Percentiles rank a stretch among this genome's conserved stretches.
Conservation (phyloP, 2,329 filamentous ascomycete species). For the Ophiosphaerella narmari region DNA sequence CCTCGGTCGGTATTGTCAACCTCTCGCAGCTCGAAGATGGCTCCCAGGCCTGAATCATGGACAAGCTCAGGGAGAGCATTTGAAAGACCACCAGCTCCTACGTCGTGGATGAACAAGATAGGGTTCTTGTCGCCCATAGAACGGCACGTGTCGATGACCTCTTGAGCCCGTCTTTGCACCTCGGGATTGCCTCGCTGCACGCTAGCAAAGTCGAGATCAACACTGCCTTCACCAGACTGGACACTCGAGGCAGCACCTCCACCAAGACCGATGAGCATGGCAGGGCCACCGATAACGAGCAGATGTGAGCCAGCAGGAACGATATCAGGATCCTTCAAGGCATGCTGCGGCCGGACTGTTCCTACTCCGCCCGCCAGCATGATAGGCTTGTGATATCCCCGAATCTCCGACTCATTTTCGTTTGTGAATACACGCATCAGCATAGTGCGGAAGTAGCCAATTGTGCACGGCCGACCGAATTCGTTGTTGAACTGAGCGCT, state of each 20-base stretch:
- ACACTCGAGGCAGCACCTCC: slow-evolving; percentile 94
- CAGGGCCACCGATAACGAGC: slow-evolving; percentile 91
- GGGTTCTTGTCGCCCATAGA: slow-evolving; percentile 83
- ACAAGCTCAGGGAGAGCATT: slow-evolving; percentile 87
- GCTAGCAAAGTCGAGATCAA: slow-evolving; percentile 94
- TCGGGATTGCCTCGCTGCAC: slow-evolving; percentile 97
- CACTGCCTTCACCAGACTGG: slow-evolving; percentile 82
- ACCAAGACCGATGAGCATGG: slow-evolving; percentile 96
- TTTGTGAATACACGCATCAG: slow-evolving; percentile 69
- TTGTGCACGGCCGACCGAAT: slow-evolving; percentile 86
- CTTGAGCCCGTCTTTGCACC: slow-evolving; percentile 92
- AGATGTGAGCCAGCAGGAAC: slow-evolving; percentile 88
- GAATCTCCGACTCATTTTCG: slow-evolving; percentile 68
- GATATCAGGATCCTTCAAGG: slow-evolving; percentile 77
- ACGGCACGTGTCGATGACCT: slow-evolving; percentile 95
- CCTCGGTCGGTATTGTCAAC: slow-evolving; percentile 86
- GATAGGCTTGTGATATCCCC: slow-evolving; percentile 97
- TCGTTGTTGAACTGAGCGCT: slow-evolving; percentile 98
- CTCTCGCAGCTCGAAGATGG: slow-evolving; percentile 91
- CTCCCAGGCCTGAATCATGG: slow-evolving; percentile 88
- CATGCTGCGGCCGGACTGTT: slow-evolving; percentile 87
- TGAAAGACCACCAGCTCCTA: slow-evolving; percentile 87
- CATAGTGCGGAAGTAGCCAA: slow-evolving; percentile 90
- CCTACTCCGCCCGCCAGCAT: slow-evolving; percentile 97
- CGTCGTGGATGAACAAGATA: slow-evolving; percentile 96